These are phyloP conservation scores for Exutisphaerella laricina DNA, from an alignment of 2,329 filamentous ascomycete species.

Conservation along the genomic window DNA sequence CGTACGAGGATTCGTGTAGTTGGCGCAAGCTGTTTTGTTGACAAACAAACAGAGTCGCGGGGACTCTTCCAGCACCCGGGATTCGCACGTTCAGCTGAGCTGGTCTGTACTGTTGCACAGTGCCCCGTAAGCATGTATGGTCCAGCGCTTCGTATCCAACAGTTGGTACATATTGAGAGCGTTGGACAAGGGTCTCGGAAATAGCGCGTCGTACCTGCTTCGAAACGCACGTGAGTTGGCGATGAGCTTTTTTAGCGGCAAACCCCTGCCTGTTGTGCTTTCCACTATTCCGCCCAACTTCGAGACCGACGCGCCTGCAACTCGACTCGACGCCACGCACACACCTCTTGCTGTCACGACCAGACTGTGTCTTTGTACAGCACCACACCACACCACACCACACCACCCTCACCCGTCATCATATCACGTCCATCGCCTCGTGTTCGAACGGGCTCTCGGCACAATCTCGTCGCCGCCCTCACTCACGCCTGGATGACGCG, in stretches of 20 bases:
- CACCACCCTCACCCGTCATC: no score
- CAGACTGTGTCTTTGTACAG: not conserved
- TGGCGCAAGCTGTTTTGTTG: no score
- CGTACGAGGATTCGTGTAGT: no score
- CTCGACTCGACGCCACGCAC: not conserved
- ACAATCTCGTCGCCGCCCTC: not conserved
- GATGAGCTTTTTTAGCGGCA: no score
- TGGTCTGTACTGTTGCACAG: conserved; percentile 1
- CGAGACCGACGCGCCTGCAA: not conserved
- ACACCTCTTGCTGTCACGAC: not conserved
- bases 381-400: not conserved
- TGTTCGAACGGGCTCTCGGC: not conserved
- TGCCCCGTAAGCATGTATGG: not conserved
- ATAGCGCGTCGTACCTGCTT: no score
- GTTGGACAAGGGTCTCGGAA: no score
- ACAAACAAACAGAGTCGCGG: no score
- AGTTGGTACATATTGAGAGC: no score
- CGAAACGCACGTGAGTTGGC: no score
- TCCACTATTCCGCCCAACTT: no score
- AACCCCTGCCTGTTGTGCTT: not conserved
- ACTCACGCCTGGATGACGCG: conserved; percentile 7
- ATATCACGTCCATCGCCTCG: not conserved
- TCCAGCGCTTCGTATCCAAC: conserved; percentile 2
- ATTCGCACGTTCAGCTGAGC: not conserved
- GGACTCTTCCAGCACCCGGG: no score